Conservation (phyloP, 805 yeast species). For the Cyberlindnera mrakii region DNA sequence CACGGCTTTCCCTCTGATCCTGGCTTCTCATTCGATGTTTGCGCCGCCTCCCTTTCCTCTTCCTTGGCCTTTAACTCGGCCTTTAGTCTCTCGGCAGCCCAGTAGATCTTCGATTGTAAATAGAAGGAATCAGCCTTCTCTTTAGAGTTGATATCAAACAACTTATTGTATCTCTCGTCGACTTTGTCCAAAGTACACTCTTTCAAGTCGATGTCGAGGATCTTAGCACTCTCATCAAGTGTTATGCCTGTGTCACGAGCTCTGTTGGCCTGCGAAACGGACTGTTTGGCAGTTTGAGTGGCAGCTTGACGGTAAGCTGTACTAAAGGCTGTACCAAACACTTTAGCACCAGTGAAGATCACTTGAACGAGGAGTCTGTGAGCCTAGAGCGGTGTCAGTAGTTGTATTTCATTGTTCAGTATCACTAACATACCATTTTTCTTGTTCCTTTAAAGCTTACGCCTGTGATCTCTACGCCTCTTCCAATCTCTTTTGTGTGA, state of each 20-base stretch:
- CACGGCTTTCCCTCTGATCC: conserved; percentile 5
- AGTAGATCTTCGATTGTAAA: conserved; percentile 83
- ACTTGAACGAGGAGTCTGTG: conserved; percentile 88
- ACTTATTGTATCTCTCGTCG: conserved; percentile 66
- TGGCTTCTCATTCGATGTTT: conserved; percentile 7
- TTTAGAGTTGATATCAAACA: conserved; percentile 84
- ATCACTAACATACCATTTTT: not conserved
- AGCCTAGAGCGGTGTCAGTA: conserved; percentile 42
- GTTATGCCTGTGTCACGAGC: conserved; percentile 65
- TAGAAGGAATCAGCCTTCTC: conserved; percentile 97
- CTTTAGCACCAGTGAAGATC: conserved; percentile 89
- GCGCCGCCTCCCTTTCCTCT: conserved; percentile 26
- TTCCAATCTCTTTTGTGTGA: too few species aligned
- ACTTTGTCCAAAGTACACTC: conserved; percentile 53
- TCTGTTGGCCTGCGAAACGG: conserved; percentile 44
- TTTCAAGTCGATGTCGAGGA: conserved; percentile 68
- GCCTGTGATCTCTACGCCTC: too few species aligned
- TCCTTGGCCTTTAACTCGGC: conserved; percentile 64
- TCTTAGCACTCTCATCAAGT: conserved; percentile 86
- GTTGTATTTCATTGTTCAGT: not conserved
- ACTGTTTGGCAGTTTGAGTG: conserved; percentile 76
- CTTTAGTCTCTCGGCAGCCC: conserved; percentile 89
- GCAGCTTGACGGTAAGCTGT: conserved; percentile 97
- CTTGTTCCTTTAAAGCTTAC: too few species aligned
- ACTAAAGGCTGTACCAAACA: conserved; percentile 92